Percentiles rank a stretch among this genome's conserved stretches.
phyloP scores from a whole-genome alignment of 2,329 filamentous ascomycete species.

The Fusarium setosum region DNA sequence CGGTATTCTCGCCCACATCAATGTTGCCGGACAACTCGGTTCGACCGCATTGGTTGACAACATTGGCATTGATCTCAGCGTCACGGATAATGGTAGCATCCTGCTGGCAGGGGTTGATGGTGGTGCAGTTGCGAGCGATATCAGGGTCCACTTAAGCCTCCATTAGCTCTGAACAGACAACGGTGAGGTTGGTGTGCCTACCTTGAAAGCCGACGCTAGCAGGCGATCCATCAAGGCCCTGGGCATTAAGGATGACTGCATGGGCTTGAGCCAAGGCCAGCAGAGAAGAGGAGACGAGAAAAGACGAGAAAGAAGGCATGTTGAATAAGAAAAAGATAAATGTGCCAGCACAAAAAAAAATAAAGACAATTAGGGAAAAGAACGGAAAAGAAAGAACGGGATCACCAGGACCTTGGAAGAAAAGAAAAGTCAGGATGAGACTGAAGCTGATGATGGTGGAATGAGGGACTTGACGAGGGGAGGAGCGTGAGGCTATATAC shows the following conservation, averaged over 20 bases:
- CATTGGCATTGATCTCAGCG: slow-evolving; percentile 61
- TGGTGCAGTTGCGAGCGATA: slow-evolving; percentile 71
- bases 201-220: slow-evolving; percentile 62
- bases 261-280: slow-evolving; percentile 47
- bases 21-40: slow-evolving; percentile 72
- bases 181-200: slow-evolving; percentile 11
- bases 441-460: slow-evolving; percentile 34
- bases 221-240: slow-evolving; percentile 59
- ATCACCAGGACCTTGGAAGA: slow-evolving; percentile 42
- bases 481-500: slow-evolving; percentile 30
- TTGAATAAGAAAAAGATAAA: slow-evolving; percentile 10
- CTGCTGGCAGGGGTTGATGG: slow-evolving; percentile 73
- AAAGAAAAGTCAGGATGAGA: slow-evolving; percentile 19
- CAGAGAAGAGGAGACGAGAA: slow-evolving; percentile 29
- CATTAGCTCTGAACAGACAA: not conserved
- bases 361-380: slow-evolving; percentile 8
- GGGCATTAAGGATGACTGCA: slow-evolving; percentile 59
- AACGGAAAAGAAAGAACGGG: slow-evolving; percentile 21
- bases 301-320: slow-evolving; percentile 30
- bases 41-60: slow-evolving; percentile 71
- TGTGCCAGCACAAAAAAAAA: slow-evolving; percentile 40
- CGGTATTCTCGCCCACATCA: slow-evolving; percentile 67
- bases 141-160: slow-evolving; percentile 57
- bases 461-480: not conserved
- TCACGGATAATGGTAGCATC: slow-evolving; percentile 73